These are phyloP conservation scores for Lepidium africanum DNA, from an alignment of 345 rosid species.

Conservation along the genomic window DNA sequence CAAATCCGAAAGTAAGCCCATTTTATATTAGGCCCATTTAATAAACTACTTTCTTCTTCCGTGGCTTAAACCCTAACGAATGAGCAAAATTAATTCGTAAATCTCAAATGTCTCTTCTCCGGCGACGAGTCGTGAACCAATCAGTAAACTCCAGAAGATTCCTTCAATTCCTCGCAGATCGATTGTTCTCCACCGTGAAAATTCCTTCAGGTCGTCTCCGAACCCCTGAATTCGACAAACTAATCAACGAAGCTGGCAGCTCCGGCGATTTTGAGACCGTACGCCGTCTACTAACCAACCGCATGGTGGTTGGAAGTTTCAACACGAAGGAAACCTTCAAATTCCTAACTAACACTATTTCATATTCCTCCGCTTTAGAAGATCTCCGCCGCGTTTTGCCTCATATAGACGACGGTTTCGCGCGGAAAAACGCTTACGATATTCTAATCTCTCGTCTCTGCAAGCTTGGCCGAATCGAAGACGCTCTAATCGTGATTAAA, in stretches of 20 bases:
- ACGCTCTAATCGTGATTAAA: conserved; percentile 33
- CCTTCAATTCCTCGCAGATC: background rate
- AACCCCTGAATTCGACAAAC: conserved; percentile 44
- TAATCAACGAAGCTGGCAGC: conserved; percentile 38
- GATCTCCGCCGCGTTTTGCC: conserved; percentile 32
- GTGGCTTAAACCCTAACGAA: background rate
- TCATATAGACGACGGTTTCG: conserved; percentile 39
- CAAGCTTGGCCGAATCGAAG: conserved; percentile 33
- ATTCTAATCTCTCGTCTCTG: conserved; percentile 50
- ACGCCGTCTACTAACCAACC: conserved; percentile 47
- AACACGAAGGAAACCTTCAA: conserved; percentile 55
- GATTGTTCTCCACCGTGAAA: conserved; percentile 20
- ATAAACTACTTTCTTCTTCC: background rate
- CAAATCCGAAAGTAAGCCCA: background rate
- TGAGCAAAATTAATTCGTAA: background rate
- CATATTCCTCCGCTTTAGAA: conserved; percentile 35
- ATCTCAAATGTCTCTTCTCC: conserved; percentile 12
- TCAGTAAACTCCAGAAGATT: background rate
- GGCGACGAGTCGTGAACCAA: conserved; percentile 3
- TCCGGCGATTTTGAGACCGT: conserved; percentile 42
- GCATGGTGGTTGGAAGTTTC: conserved; percentile 35
- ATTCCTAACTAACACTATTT: conserved; percentile 34
- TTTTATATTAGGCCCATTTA: background rate
- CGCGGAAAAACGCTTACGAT: conserved; percentile 47
- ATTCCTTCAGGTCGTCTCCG: conserved; percentile 31